Conservation (phyloP, 768 basidiomycete genomes). For the Postia placenta region DNA sequence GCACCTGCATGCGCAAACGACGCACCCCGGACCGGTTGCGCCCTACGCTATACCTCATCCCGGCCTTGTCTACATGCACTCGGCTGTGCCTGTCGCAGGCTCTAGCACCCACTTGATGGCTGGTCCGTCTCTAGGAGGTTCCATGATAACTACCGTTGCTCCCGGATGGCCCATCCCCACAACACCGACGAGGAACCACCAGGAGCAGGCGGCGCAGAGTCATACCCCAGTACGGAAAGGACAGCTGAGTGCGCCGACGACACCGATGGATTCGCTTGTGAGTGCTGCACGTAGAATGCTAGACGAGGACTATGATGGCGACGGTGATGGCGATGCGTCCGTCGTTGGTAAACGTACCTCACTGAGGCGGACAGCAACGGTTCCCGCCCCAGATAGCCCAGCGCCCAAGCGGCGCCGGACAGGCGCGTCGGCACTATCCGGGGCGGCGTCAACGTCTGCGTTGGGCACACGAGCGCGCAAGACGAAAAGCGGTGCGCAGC, state of each 20-base stretch:
- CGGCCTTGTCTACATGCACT: slow-evolving; percentile 10
- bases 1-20: not conserved
- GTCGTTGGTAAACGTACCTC: slow-evolving; percentile 7
- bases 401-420: slow-evolving; percentile 32
- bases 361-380: slow-evolving; percentile 22
- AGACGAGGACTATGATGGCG: slow-evolving; percentile 25
- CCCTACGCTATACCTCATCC: slow-evolving; percentile 1
- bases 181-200: slow-evolving; percentile 1
- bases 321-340: not conserved
- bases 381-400: slow-evolving; percentile 28
- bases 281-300: slow-evolving; percentile 56
- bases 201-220: slow-evolving; percentile 19
- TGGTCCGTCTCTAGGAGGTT: not conserved
- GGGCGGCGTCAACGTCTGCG: not conserved
- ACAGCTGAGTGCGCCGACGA: slow-evolving; percentile 22
- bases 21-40: not conserved
- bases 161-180: slow-evolving; percentile 4
- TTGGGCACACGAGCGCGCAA: not conserved
- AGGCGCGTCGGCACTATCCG: not conserved
- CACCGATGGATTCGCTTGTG: slow-evolving; percentile 53
- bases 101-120: not conserved
- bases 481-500: not conserved
- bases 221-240: slow-evolving; percentile 17
- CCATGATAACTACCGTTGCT: not conserved
- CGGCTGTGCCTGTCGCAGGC: not conserved